A percentile compares a stretch with the other conserved stretches of the same genome.
Evolutionary conservation across 2,329 filamentous ascomycete species (phyloP).

Genomic region (Xylaria sp.): DNA sequence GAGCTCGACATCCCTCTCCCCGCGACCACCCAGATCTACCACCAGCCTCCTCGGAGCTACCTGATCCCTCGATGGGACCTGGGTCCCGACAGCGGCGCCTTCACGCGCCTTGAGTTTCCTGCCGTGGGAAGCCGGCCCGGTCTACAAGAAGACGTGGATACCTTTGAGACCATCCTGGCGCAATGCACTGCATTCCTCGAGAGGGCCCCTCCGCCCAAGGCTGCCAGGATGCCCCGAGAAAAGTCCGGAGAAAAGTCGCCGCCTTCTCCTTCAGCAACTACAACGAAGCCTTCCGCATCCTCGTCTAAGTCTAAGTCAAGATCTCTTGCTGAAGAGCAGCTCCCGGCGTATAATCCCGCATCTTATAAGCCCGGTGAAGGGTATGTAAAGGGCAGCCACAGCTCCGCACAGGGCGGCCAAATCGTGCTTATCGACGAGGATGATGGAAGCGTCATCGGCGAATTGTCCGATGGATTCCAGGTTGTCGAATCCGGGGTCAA

Average conservation of each 20-base stretch:
- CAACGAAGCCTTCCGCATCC: conserved; percentile 45
- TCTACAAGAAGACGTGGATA: conserved; percentile 91
- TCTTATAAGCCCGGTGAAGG: conserved; percentile 83
- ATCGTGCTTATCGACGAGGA: conserved; percentile 96
- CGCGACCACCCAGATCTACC: conserved; percentile 96
- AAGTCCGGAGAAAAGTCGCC: conserved; percentile 43
- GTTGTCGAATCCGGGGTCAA: conserved; percentile 83
- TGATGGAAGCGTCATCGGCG: conserved; percentile 93
- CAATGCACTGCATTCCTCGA: conserved; percentile 97
- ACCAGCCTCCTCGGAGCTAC: conserved; percentile 92
- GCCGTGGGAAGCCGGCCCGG: conserved; percentile 75
- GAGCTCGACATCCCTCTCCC: conserved; percentile 94
- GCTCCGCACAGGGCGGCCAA: conserved; percentile 71
- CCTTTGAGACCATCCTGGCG: conserved; percentile 97
- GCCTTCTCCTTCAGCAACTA: conserved; percentile 40
- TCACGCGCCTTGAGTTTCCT: conserved; percentile 93
- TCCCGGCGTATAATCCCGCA: conserved; percentile 81
- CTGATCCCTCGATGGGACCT: conserved; percentile 96
- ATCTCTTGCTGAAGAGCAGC: conserved; percentile 55
- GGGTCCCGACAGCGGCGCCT: conserved; percentile 86
- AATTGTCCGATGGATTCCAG: conserved; percentile 84
- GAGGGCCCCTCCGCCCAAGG: conserved; percentile 73
- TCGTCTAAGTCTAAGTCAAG: conserved; percentile 58
- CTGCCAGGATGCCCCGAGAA: conserved; percentile 48
- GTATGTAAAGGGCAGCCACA: conserved; percentile 74